phyloP scores from a whole-genome alignment of 768 basidiomycete genomes.

The Tricholoma furcatifolium region DNA sequence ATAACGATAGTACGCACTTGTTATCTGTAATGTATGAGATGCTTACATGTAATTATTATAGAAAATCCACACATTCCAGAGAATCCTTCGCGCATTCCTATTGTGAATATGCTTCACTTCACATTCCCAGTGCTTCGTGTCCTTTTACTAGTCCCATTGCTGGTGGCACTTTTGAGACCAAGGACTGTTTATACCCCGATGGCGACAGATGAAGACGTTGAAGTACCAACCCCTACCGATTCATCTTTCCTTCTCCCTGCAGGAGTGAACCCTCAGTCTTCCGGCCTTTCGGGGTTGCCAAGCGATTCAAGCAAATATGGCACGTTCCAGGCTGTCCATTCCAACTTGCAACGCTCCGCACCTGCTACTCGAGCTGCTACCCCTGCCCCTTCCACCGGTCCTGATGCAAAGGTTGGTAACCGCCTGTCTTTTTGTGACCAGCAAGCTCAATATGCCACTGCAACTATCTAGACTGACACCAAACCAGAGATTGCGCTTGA shows the following conservation, averaged over 20 bases:
- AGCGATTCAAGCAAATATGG: slow-evolving; percentile 65
- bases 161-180: slow-evolving; percentile 62
- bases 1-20: slow-evolving; percentile 28
- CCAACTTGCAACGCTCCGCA: slow-evolving; percentile 48
- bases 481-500: slow-evolving; percentile 58
- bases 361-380: slow-evolving; percentile 55
- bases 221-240: slow-evolving; percentile 39
- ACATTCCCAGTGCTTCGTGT: slow-evolving; percentile 64
- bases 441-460: slow-evolving; percentile 6
- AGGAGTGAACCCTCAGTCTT: slow-evolving; percentile 40
- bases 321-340: slow-evolving; percentile 59
- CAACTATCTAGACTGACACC: slow-evolving; percentile 29
- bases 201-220: slow-evolving; percentile 37
- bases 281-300: slow-evolving; percentile 39
- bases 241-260: slow-evolving; percentile 58
- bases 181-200: slow-evolving; percentile 61
- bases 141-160: slow-evolving; percentile 56
- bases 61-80: slow-evolving; percentile 28
- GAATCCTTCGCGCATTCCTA: slow-evolving; percentile 27
- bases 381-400: slow-evolving; percentile 40
- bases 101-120: slow-evolving; percentile 36
- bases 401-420: slow-evolving; percentile 38
- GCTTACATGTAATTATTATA: slow-evolving; percentile 12
- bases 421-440: background rate
- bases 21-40: slow-evolving; percentile 8